A percentile compares a stretch with the other conserved stretches of the same genome.
phyloP scores from a whole-genome alignment of 2,329 filamentous ascomycete genomes.

The Aureobasidium mangrovei region DNA sequence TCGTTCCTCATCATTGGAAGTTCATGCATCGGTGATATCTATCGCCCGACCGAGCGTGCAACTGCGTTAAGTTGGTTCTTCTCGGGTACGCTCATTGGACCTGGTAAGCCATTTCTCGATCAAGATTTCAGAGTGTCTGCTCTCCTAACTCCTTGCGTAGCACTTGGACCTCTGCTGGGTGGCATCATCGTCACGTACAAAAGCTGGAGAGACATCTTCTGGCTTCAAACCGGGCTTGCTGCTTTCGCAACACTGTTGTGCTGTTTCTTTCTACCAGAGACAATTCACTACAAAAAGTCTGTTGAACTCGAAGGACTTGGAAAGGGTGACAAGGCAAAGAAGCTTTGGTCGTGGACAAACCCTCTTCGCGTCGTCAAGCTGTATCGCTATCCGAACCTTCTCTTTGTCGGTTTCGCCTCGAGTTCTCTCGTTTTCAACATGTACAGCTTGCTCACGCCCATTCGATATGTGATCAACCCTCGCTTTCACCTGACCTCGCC shows the following conservation, averaged over 20 bases:
- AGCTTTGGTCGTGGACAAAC: constrained; percentile 56
- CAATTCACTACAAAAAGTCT: constrained; percentile 56
- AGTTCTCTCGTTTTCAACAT: constrained; percentile 67
- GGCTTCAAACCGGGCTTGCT: constrained; percentile 62
- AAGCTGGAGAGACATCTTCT: constrained; percentile 68
- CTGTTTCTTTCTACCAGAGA: constrained; percentile 62
- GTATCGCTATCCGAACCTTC: constrained; percentile 60
- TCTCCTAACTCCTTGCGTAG: constrained; percentile 22
- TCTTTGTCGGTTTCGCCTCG: constrained; percentile 52
- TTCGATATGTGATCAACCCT: constrained; percentile 66
- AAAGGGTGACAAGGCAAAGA: constrained; percentile 38
- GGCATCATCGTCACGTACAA: constrained; percentile 69
- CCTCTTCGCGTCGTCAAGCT: constrained; percentile 55
- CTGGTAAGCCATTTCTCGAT: constrained; percentile 24
- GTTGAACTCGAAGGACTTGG: constrained; percentile 52
- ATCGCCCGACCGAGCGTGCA: constrained; percentile 52
- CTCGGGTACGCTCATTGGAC: constrained; percentile 61
- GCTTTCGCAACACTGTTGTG: constrained; percentile 51
- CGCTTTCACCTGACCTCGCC: constrained; percentile 60
- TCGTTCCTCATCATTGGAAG: constrained; percentile 65
- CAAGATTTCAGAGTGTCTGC: no score
- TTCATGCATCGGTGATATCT: constrained; percentile 56
- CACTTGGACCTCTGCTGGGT: constrained; percentile 60
- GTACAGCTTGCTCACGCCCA: constrained; percentile 57
- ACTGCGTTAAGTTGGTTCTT: constrained; percentile 68